Base-by-base conservation (phyloP, 164 flowering plant genomes). In the Pachysandra terminalis region DNA sequence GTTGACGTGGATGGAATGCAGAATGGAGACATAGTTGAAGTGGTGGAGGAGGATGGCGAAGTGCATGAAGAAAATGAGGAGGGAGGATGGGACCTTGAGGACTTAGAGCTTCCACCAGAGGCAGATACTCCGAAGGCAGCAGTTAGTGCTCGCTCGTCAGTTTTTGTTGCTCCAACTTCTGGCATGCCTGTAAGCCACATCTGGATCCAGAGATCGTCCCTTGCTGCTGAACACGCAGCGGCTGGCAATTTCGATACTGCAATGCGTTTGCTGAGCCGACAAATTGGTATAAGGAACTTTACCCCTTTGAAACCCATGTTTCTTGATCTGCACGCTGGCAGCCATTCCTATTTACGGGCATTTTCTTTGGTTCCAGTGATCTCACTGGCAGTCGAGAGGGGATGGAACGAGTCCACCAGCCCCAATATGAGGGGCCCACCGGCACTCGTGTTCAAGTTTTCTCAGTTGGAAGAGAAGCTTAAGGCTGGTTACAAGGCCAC, bases 401-500 rank as follows among this genome's bases (percentile, higher is more conserved):
- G 64, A n/a, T 61, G 64, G 64, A 61, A 16, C 37, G 67, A 64
- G 35, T 25, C 35, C 10, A 57, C 67, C 8, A 53, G 58, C 40
- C 56, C 67, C 25, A 53, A 53, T 49, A 57, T 49, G 19, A 19
- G 67, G 67, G 28, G 56, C 21, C 67, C 35, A 14, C 67, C 67
- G 23, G 56, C 67, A 13, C 67, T 64, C 5, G 67, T 64, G 37
- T 64, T 49, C 32, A 53, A 32, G 23, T 53, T 64, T 23, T 16
- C 67, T 25, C 67, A 51, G 52, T 27, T 64, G 17, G 67, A 64
- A 19, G 67, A 64, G 21, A 64, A 64, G 37, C 67, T 64, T 8
- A 64, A 64, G 52, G 67, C 67, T 25, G 67, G 67, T 24, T 64
- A 64, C 56, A 64, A 53, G 52, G 57, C 67, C 56, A 64, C 67